A percentile compares a stretch with the other conserved stretches of the same genome.
Evolutionary conservation across 768 basidiomycete genomes (phyloP).

Genomic region (Basidioascus undulatus): DNA sequence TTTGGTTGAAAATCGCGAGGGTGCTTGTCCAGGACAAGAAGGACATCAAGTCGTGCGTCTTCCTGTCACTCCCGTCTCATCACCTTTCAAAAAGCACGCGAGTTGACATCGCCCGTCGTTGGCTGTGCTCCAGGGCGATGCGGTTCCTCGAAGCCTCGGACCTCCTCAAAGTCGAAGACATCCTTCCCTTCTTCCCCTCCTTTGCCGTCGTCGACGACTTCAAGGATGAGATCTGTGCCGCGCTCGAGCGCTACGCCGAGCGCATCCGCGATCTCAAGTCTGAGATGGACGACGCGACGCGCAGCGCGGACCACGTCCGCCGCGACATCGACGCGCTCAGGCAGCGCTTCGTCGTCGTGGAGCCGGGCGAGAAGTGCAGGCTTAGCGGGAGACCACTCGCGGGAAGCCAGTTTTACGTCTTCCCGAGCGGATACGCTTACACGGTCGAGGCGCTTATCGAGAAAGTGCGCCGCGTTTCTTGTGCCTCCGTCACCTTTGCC

Average conservation of each 20-base stretch:
- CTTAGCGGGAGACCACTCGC: slow-evolving; percentile 51
- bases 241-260: slow-evolving; percentile 75
- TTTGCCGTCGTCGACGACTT: slow-evolving; percentile 98
- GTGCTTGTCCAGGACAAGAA: slow-evolving; percentile 95
- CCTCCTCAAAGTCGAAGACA: slow-evolving; percentile 91
- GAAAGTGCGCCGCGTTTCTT: slow-evolving; percentile 33
- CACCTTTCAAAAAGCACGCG: background rate
- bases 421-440: slow-evolving; percentile 93
- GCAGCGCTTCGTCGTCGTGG: slow-evolving; percentile 77
- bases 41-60: slow-evolving; percentile 82
- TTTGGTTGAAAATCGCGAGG: slow-evolving; percentile 97
- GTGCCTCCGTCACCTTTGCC: slow-evolving; percentile 2
- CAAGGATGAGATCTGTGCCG: slow-evolving; percentile 93
- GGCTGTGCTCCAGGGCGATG: slow-evolving; percentile 53
- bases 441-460: slow-evolving; percentile 92
- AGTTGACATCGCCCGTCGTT: background rate
- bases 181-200: slow-evolving; percentile 97
- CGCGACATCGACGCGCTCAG: slow-evolving; percentile 62
- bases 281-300: slow-evolving; percentile 92
- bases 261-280: slow-evolving; percentile 70
- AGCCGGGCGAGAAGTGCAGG: slow-evolving; percentile 64
- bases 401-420: slow-evolving; percentile 86
- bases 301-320: slow-evolving; percentile 77
- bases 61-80: background rate
- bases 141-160: slow-evolving; percentile 83